phyloP scores from a whole-genome alignment of 768 basidiomycete species.

The Pholiota conissans region DNA sequence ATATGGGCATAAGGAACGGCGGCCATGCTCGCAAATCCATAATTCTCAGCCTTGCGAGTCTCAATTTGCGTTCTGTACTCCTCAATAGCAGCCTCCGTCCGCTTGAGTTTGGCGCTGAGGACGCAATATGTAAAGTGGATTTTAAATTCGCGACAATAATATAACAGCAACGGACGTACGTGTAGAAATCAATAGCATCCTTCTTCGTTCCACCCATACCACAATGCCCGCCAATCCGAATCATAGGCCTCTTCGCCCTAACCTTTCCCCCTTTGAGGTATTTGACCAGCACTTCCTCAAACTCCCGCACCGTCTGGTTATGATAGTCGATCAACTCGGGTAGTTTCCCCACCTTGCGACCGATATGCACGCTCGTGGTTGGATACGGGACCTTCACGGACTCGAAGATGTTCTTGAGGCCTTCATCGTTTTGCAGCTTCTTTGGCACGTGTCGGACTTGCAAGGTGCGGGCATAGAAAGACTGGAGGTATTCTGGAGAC shows the following conservation, averaged over 20 bases:
- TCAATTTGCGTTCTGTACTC: conserved; percentile 72
- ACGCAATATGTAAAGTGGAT: conserved; percentile 8
- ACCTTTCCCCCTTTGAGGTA: conserved; percentile 86
- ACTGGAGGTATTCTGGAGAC: conserved; percentile 82
- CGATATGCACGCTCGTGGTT: conserved; percentile 88
- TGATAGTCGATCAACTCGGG: conserved; percentile 91
- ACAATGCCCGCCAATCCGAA: conserved; percentile 75
- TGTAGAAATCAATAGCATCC: conserved; percentile 94
- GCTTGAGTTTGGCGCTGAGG: conserved; percentile 49
- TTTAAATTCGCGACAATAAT: not conserved
- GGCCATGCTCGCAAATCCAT: conserved; percentile 91
- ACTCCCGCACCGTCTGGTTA: conserved; percentile 90
- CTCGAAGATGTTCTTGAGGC: conserved; percentile 76
- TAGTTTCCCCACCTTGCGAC: conserved; percentile 82
- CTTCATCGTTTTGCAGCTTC: conserved; percentile 83
- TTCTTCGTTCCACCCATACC: conserved; percentile 83
- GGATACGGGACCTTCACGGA: conserved; percentile 81
- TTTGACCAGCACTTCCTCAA: conserved; percentile 85
- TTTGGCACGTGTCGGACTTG: conserved; percentile 79
- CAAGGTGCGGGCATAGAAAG: conserved; percentile 93
- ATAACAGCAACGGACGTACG: conserved; percentile 47
- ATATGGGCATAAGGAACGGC: conserved; percentile 87
- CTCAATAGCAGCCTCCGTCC: conserved; percentile 74
- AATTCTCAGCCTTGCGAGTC: conserved; percentile 79
- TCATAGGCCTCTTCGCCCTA: conserved; percentile 78